Percentiles rank a stretch among this genome's conserved stretches.
phyloP scores from a whole-genome alignment of 306 rosid species.

The Gastrolobium villosum region DNA sequence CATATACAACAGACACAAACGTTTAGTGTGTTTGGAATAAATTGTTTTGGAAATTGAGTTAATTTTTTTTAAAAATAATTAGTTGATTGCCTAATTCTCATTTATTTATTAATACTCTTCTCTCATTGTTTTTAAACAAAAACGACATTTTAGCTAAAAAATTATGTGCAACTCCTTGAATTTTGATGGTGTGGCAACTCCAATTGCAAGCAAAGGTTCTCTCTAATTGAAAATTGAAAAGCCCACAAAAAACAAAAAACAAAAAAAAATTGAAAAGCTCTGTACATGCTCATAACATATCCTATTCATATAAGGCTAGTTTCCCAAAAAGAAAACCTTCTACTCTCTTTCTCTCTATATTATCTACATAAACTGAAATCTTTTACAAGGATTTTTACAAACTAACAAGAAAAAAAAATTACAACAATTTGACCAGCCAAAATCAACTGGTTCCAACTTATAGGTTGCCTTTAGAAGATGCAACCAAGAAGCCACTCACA shows the following conservation, averaged over 20 bases:
- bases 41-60: too few species aligned
- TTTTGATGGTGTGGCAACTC: conserved; percentile 17
- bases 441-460: conserved; percentile 45
- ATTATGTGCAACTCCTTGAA: not conserved
- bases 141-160: not conserved
- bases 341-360: conserved; percentile 48
- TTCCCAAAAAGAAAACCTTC: conserved; percentile 43
- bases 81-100: too few species aligned
- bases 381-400: conserved; percentile 68
- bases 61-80: too few species aligned
- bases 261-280: conserved; percentile 31
- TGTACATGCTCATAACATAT: conserved; percentile 46
- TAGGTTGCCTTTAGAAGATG: conserved; percentile 51
- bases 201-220: conserved; percentile 21
- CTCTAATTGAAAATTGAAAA: conserved; percentile 42
- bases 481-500: conserved; percentile 45
- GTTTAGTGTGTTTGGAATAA: too few species aligned
- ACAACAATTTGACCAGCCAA: conserved; percentile 43
- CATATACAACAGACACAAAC: too few species aligned
- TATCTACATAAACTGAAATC: conserved; percentile 66
- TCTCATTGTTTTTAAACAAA: not conserved
- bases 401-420: conserved; percentile 38
- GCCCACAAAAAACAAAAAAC: not conserved
- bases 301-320: conserved; percentile 41
- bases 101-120: too few species aligned